Base-by-base conservation (phyloP, 805 yeast genomes). In the Kodamaea jinghongensis region DNA sequence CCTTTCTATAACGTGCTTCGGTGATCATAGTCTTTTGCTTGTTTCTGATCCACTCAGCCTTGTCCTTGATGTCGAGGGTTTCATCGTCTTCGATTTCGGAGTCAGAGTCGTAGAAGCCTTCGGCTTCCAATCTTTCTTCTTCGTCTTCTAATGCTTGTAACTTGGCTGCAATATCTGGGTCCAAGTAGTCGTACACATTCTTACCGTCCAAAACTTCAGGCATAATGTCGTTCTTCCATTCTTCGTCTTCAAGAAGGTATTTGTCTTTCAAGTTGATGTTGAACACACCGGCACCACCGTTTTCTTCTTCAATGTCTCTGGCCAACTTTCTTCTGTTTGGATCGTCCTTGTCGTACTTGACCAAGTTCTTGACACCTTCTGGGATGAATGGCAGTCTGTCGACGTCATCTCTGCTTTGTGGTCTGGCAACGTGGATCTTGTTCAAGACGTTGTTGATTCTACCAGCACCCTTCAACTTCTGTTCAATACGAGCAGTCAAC, bases 241-340 rank as follows among this genome's bases (percentile, higher is more conserved):
- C 95, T 38, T 91, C 98, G 60, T 93, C 91, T 52, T 91, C 99
- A 52, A 93, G 73, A 46, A 93, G 52, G 66, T 95, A 93, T 57
- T 83, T 85, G 59, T 91, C 98, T 63, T 89, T 87, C 69, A 93
- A 74, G 70, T 93, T 89, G 60, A 93, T 79, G 70, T 89, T 93
- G 75, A 70, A 93, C 26, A 93, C 99, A 75, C 99, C 99, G 31
- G 99, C 97, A 61, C 99, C 99, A 60, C 99, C 99, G 56, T 93
- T 87, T 61, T 85, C 96, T 36, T 76, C 83, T 70, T 93, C 99
- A 47, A 89, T 73, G 60, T 93, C 98, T 57, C 87, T 78, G 28
- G 95, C 89, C 55, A 93, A 76, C 50, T 56, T 73, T 60, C 89
- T 78, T 63, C 96, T 81, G 57, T 84, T 75, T 49, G 96, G 93